These are phyloP conservation scores for Parachlorella kessleri DNA, from an alignment of 139 green algal species.

Conservation along the genomic window DNA sequence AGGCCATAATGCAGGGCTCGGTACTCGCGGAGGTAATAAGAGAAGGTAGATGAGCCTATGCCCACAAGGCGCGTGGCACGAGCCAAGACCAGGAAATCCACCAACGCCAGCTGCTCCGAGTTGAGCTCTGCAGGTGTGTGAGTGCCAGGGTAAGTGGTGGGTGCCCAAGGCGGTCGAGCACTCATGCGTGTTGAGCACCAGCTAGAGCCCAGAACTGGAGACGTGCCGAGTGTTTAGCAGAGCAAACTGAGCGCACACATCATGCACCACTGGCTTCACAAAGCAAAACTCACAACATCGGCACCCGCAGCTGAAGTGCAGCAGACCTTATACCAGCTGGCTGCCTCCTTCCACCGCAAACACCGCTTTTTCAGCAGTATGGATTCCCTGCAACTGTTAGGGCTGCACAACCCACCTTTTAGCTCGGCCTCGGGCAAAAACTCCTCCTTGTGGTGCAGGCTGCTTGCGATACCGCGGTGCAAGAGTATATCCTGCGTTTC, in stretches of 20 bases:
- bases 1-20: slow-evolving; percentile 29
- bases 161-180: no score
- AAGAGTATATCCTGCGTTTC: slow-evolving; percentile 16
- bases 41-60: slow-evolving; percentile 67
- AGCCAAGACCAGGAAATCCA: slow-evolving; percentile 68
- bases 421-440: slow-evolving; percentile 48
- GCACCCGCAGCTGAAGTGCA: no score
- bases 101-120: slow-evolving; percentile 62
- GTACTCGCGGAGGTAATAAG: slow-evolving; percentile 58
- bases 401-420: neutral
- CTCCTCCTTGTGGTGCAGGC: slow-evolving; percentile 64
- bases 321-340: no score
- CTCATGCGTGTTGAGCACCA: no score
- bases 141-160: neutral
- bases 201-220: neutral
- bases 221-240: neutral
- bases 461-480: slow-evolving; percentile 19
- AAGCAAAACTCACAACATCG: neutral
- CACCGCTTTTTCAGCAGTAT: neutral
- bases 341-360: neutral
- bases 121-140: slow-evolving; percentile 35
- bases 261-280: neutral
- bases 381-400: neutral
- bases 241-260: neutral
- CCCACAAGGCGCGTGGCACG: slow-evolving; percentile 57